Percentiles rank a stretch among this genome's conserved stretches.
Conservation (phyloP, 176 grass and related monocot species). For the Musa acuminata region DNA sequence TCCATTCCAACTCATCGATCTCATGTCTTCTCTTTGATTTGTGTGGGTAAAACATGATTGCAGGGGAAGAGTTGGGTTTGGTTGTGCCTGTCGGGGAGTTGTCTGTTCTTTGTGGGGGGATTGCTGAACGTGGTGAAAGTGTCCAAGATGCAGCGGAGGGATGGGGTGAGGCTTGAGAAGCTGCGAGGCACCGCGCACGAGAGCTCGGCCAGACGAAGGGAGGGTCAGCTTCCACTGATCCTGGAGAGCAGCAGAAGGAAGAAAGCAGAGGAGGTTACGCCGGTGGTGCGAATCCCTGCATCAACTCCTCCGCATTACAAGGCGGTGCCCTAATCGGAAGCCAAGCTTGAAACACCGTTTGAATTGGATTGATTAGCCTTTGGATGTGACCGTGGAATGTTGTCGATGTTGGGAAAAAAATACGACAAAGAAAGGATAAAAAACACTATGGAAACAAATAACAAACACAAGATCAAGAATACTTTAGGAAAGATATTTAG, state of each 20-base stretch:
- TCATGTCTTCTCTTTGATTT: not conserved
- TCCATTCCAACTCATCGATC: not conserved
- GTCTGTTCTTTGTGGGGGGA: constrained; percentile 46
- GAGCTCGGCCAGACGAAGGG: constrained; percentile 38
- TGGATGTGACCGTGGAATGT: too few relatives aligned
- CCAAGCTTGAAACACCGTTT: too few relatives aligned
- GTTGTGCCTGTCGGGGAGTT: constrained; percentile 50
- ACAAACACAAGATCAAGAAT: too few relatives aligned
- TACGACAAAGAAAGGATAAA: too few relatives aligned
- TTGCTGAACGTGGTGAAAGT: constrained; percentile 75
- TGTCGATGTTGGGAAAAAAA: too few relatives aligned
- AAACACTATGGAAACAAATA: too few relatives aligned
- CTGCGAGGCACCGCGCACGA: constrained; percentile 58
- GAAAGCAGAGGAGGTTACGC: not conserved
- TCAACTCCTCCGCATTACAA: too few relatives aligned
- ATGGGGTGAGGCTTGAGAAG: constrained; percentile 54
- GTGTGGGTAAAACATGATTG: not conserved
- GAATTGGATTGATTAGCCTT: too few relatives aligned
- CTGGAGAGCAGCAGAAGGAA: constrained; percentile 34
- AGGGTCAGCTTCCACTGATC: constrained; percentile 73
- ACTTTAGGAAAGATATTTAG: too few relatives aligned
- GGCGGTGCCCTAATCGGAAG: too few relatives aligned
- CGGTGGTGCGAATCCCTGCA: not conserved
- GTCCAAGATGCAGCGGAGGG: constrained; percentile 85
- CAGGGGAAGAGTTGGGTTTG: constrained; percentile 61